Evolutionary conservation across 2,329 filamentous ascomycete genomes (phyloP), one percentile per base, ranked within the genome.

Genomic region (Alternaria viburni): DNA sequence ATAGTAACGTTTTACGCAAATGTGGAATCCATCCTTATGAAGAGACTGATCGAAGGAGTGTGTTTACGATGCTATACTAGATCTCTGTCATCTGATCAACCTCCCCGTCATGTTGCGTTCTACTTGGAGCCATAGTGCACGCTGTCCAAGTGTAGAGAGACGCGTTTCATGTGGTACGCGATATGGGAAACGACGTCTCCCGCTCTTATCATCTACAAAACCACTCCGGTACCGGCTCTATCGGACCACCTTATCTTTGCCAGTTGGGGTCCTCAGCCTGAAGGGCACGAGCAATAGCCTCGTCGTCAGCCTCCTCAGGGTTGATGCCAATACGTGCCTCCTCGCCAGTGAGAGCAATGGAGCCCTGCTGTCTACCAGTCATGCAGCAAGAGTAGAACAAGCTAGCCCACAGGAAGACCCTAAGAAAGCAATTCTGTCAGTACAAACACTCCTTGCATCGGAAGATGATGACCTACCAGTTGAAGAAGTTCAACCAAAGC

Each of bases 331-430:
- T 67, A 8, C 55, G 54, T 5, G 67, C 67, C 44, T 75, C 72
- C 13, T 73, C 72, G 51, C 65, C 70, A 11, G 60, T 57, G 4
- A 75, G 68, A 25, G 68, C 70, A 58, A 74, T 73, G 11, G 67
- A 46, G 11, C 72, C 73, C 23, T 69, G 61, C 50, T 64, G 66
- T 10, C 59, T 67, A 5, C 58, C 59, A 11, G 68, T 66, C 71
- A 74, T 75, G 59, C 69, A 73, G 65, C 72, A 74, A 9, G 70
- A 73, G 61, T 74, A 74, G 56, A 72, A 70, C 51, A 73, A 46
- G 51, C 68, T 65, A 26, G 68, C 67, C 72, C 72, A 74, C 12
- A 74, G 57, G 62, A 73, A 73, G 19, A 72, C 49, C 72, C 71
- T 74, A 45, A 13, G 15, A 2, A 47, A 5, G 9, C 10, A 57